phyloP scores from a whole-genome alignment of 225 moss, liverwort and hornwort genomes.

The Thuidium tamariscinum region DNA sequence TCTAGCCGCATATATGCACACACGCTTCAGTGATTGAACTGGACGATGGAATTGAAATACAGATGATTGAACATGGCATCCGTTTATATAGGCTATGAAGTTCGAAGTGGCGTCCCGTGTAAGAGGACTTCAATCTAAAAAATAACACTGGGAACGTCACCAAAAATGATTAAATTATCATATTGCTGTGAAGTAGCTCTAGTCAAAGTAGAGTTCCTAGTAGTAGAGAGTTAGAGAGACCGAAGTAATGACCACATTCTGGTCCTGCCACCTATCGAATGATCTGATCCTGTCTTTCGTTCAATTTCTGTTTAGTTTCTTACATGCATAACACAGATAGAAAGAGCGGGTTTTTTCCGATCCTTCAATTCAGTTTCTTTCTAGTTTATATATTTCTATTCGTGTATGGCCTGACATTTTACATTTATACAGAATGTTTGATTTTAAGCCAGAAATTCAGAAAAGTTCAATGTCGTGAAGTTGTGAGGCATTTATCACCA shows the following conservation, averaged over 20 bases:
- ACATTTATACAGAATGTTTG: no score
- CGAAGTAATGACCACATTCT: not conserved
- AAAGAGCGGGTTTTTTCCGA: not conserved
- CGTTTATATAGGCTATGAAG: not conserved
- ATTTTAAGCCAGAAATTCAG: not conserved
- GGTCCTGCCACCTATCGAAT: not conserved
- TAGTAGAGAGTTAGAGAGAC: not conserved
- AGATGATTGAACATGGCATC: not conserved
- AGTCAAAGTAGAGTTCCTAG: not conserved
- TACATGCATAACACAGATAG: not conserved
- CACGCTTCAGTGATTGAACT: not conserved
- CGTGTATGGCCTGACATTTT: not conserved
- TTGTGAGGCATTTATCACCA: not conserved
- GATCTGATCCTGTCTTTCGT: not conserved
- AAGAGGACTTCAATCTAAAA: not conserved
- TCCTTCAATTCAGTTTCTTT: not conserved
- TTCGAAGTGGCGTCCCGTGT: not conserved
- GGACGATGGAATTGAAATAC: not conserved
- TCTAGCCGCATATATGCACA: not conserved
- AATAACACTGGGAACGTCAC: not conserved
- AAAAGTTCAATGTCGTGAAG: not conserved
- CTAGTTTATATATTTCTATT: no score
- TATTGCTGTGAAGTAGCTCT: not conserved
- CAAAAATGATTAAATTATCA: not conserved
- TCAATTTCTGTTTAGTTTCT: not conserved